Conservation (phyloP, 2,329 filamentous ascomycete species). For the Talaromyces sp. region DNA sequence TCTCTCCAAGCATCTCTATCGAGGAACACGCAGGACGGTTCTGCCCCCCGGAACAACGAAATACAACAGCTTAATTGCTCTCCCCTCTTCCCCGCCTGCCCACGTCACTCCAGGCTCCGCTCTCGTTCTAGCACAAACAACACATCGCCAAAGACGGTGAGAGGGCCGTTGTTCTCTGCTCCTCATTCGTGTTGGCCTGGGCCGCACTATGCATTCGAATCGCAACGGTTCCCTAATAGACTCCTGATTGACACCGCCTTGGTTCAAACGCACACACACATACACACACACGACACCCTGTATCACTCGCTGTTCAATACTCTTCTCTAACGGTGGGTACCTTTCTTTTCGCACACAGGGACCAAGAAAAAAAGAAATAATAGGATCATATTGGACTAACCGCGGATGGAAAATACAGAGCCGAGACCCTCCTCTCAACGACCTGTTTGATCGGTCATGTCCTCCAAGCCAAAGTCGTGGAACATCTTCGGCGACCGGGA, state of each 20-base stretch:
- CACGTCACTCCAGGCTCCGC: conserved; percentile 9
- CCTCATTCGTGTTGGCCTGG: not conserved
- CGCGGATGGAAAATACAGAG: not conserved
- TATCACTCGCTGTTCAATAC: not conserved
- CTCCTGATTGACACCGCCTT: not conserved
- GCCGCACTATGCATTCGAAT: conserved; percentile 6
- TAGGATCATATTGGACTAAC: not conserved
- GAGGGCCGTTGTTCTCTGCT: not conserved
- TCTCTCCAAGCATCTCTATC: not conserved
- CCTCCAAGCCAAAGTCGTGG: conserved; percentile 10
- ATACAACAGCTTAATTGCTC: not conserved
- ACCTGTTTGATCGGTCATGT: conserved; percentile 2
- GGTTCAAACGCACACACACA: not conserved
- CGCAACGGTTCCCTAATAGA: conserved; percentile 2
- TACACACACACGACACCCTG: not conserved
- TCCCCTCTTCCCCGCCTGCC: conserved; percentile 5
- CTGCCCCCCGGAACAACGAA: not conserved
- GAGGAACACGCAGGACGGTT: not conserved
- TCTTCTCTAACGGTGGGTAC: conserved; percentile 3
- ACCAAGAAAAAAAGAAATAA: not conserved
- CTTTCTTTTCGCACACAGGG: conserved; percentile 1
- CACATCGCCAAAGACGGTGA: not conserved
- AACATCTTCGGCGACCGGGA: conserved; percentile 9
- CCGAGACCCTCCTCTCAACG: not conserved
- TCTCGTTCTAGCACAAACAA: conserved; percentile 1